A percentile compares a stretch with the other conserved stretches of the same genome.
These are phyloP conservation scores for Leccinum longicurvipes DNA, from an alignment of 768 basidiomycete species.

Conservation along the genomic window DNA sequence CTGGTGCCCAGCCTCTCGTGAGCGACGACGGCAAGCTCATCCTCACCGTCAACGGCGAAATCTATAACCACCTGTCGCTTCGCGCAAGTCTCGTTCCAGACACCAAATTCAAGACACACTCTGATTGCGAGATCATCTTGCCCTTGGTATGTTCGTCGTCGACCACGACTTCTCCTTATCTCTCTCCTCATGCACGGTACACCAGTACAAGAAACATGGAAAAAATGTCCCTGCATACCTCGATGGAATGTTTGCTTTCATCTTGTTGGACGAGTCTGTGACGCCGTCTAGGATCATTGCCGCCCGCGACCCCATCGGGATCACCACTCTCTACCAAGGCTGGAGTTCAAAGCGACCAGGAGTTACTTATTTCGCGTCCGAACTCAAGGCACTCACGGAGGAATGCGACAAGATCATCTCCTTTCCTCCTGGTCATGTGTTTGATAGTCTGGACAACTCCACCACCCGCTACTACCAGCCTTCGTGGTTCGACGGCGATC, in stretches of 20 bases:
- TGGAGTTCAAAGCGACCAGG: slow-evolving; percentile 83
- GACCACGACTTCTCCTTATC: background rate
- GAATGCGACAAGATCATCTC: slow-evolving; percentile 94
- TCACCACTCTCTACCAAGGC: slow-evolving; percentile 98
- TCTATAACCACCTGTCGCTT: slow-evolving; percentile 92
- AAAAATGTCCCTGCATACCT: slow-evolving; percentile 74
- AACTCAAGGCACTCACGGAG: slow-evolving; percentile 86
- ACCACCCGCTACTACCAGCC: slow-evolving; percentile 86
- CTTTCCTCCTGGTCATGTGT: slow-evolving; percentile 97
- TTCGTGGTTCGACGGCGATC: slow-evolving; percentile 85
- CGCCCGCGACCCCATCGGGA: slow-evolving; percentile 94
- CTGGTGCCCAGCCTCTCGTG: slow-evolving; percentile 91
- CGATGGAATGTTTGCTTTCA: slow-evolving; percentile 99
- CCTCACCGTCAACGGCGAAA: slow-evolving; percentile 97
- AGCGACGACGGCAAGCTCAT: slow-evolving; percentile 81
- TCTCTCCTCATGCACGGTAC: background rate
- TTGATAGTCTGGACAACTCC: slow-evolving; percentile 77
- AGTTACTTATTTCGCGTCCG: slow-evolving; percentile 88
- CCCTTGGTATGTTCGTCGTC: slow-evolving; percentile 63
- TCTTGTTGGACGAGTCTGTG: slow-evolving; percentile 90
- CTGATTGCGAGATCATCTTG: slow-evolving; percentile 96
- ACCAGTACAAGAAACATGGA: slow-evolving; percentile 80
- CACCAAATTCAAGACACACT: slow-evolving; percentile 92
- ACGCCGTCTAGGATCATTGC: slow-evolving; percentile 89
- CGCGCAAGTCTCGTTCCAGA: slow-evolving; percentile 60